Percentiles rank a stretch among this genome's conserved stretches.
phyloP scores from a whole-genome alignment of 768 basidiomycete species.

The Boletus barrowsii region DNA sequence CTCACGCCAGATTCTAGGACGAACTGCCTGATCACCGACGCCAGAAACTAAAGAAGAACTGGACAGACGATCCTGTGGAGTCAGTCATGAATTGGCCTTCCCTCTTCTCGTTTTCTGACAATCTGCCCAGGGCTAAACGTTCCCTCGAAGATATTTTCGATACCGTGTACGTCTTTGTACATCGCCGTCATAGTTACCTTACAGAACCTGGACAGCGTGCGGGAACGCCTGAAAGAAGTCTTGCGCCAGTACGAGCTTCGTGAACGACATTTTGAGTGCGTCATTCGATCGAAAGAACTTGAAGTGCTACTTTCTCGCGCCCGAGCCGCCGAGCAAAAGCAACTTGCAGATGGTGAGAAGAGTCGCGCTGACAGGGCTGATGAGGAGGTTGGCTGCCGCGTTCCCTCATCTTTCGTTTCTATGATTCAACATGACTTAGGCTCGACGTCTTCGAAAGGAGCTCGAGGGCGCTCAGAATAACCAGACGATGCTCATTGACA shows the following conservation, averaged over 20 bases:
- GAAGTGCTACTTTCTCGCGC: conserved; percentile 85
- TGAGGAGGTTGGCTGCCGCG: conserved; percentile 59
- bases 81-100: conserved; percentile 35
- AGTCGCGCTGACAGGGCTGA: conserved; percentile 62
- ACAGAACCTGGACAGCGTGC: conserved; percentile 49
- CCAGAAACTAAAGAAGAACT: conserved; percentile 76
- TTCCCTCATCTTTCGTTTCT: conserved; percentile 2
- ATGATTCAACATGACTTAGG: conserved; percentile 38
- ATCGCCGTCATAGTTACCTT: neutral
- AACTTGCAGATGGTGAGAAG: conserved; percentile 76
- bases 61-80: conserved; percentile 76
- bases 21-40: conserved; percentile 61
- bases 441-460: conserved; percentile 66
- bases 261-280: conserved; percentile 89
- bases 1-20: conserved; percentile 42
- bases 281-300: conserved; percentile 88
- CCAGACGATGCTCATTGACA: conserved; percentile 79
- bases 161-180: conserved; percentile 57
- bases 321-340: conserved; percentile 83
- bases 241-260: conserved; percentile 86
- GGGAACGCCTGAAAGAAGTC: conserved; percentile 83
- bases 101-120: neutral
- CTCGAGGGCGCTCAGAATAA: conserved; percentile 77
- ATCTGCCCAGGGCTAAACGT: conserved; percentile 55
- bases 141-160: conserved; percentile 84